Percentiles rank a stretch among this genome's conserved stretches.
phyloP scores from a whole-genome alignment of 768 basidiomycete genomes.

The Lentinus brumalis region DNA sequence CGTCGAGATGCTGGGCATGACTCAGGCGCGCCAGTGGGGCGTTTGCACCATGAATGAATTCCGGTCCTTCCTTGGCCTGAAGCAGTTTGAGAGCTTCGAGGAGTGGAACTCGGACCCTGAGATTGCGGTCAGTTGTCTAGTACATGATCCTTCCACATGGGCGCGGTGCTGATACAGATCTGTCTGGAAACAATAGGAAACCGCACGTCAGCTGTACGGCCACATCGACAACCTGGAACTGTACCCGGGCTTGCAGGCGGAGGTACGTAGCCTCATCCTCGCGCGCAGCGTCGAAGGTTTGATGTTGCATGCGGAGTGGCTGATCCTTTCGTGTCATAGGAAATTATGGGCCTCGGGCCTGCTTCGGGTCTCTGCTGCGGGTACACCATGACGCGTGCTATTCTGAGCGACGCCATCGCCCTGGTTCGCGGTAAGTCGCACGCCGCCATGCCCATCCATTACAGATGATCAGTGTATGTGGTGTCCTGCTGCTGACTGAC shows the following conservation, averaged over 20 bases:
- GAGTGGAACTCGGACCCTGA: conserved; percentile 71
- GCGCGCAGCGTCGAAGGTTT: background rate
- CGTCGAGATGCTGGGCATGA: conserved; percentile 59
- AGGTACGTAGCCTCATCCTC: conserved; percentile 4
- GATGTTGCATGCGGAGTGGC: background rate
- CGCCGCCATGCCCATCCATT: background rate
- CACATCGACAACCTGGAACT: conserved; percentile 82
- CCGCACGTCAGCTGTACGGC: conserved; percentile 66
- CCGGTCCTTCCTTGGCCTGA: conserved; percentile 68
- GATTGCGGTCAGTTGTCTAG: conserved; percentile 49
- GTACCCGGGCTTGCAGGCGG: conserved; percentile 47
- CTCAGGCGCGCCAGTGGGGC: conserved; percentile 57
- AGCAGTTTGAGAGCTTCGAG: conserved; percentile 61
- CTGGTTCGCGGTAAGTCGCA: conserved; percentile 48
- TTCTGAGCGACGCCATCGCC: conserved; percentile 76
- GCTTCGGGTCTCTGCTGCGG: conserved; percentile 83
- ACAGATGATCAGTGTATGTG: background rate
- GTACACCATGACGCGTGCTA: conserved; percentile 84
- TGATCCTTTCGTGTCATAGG: background rate
- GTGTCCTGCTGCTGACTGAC: background rate
- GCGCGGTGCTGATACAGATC: background rate
- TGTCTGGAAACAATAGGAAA: conserved; percentile 39
- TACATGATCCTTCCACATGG: background rate
- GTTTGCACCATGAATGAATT: conserved; percentile 62
- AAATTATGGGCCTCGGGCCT: conserved; percentile 41